Base-by-base conservation (phyloP, 2,329 filamentous ascomycete species). In the Cladophialophora psammophila region DNA sequence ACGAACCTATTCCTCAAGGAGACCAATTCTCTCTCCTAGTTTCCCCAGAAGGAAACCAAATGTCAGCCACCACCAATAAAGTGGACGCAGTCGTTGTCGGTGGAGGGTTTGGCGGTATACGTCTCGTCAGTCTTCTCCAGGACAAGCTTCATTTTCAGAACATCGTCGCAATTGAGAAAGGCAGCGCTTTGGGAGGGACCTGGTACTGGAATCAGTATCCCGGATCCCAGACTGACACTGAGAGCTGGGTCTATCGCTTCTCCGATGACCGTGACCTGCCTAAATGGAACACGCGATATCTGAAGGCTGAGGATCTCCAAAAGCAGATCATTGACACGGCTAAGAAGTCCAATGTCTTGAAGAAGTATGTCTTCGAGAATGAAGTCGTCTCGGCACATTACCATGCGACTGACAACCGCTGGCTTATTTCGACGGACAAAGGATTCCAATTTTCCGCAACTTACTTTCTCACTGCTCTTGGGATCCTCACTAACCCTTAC, bases 401-500 rank as follows among this genome's bases (percentile, higher is more conserved):
- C 67, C 74, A 83, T 62, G 72, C 75, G 0, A 65, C 66, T 0
- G 60, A 75, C 0, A 74, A 74, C 0, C 72, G 68, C 45, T 87
- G 85, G 85, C 76, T 72, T 0, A 70, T 86, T 8, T 74, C 5
- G 82, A 80, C 0, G 75, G 77, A 15, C 77, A 78, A 35, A 82
- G 82, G 4, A 67, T 70, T n/a, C 70, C 56, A 10, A 79, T 78
- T 20, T 77, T 74, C 6, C 73, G 77, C 57, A 9, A 78, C 75
- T 10, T 85, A 79, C 67, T 75, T 86, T 2, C 69, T 86, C 31
- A 75, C 80, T 3, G 80, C 79, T 5, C 80, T 80, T 1, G 85
- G 85, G 0, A 81, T 83, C 34, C 82, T 87, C 0, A 84, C 87
- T 1, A 87, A 86, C 72, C 79, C 85, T n/a, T 83, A 89, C 69